Evolutionary conservation across 129 eudicot species (phyloP).

Genomic region (Artemisia annua): DNA sequence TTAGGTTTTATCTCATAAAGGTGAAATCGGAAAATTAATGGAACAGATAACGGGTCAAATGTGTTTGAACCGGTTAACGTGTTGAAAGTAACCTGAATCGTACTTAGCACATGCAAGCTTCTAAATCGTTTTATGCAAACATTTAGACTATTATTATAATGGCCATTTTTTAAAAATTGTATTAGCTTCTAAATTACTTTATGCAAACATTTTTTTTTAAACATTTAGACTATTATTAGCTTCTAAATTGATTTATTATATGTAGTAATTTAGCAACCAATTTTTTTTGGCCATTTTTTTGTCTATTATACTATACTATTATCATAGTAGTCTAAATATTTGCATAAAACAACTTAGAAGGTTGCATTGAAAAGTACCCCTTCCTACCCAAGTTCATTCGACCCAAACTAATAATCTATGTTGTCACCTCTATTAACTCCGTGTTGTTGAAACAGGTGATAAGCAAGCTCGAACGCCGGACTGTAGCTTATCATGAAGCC

Average conservation of each 20-base stretch:
- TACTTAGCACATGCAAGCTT: neutral
- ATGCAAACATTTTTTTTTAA: neutral
- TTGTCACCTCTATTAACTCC: neutral
- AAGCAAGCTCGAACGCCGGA: conserved; percentile 74
- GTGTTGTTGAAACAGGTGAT: conserved; percentile 58
- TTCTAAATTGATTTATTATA: no score
- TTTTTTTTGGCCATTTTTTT: no score
- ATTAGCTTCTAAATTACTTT: neutral
- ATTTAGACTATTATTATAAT: neutral
- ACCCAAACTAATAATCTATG: neutral
- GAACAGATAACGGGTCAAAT: neutral
- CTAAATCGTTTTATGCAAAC: neutral
- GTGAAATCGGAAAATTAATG: no score
- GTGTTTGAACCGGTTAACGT: neutral
- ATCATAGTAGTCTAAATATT: neutral
- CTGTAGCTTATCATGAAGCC: conserved; percentile 97
- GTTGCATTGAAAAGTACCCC: neutral
- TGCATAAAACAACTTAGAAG: neutral
- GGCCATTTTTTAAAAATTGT: no score
- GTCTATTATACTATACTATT: no score
- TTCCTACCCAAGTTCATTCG: neutral
- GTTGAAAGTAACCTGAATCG: neutral
- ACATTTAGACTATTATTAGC: neutral
- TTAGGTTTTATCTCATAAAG: neutral
- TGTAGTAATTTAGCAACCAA: neutral